Conservation (phyloP, 2,329 filamentous ascomycete genomes). For the Fusarium sp. region DNA sequence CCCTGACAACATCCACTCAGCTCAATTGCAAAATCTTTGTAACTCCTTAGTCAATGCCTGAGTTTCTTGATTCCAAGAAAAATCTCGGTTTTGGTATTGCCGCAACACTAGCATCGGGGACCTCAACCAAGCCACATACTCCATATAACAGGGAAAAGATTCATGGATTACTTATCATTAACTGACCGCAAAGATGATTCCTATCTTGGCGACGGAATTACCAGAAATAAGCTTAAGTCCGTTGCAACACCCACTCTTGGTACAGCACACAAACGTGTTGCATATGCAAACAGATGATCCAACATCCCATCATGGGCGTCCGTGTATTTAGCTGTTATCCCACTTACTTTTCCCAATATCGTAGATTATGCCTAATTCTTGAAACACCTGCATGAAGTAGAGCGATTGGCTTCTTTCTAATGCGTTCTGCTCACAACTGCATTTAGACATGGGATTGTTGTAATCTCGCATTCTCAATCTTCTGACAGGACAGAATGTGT, state of each 20-base stretch:
- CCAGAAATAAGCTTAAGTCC: conserved; percentile 12
- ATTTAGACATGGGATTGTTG: conserved; percentile 17
- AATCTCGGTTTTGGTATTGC: not conserved
- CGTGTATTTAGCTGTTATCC: not conserved
- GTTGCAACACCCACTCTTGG: not conserved
- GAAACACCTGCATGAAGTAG: conserved; percentile 14
- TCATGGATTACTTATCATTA: not conserved
- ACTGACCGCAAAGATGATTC: not conserved
- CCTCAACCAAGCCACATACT: conserved; percentile 1
- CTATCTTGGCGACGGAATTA: conserved; percentile 6
- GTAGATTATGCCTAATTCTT: conserved; percentile 9
- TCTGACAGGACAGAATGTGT: conserved; percentile 21
- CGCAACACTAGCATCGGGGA: not conserved
- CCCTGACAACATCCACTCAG: not conserved
- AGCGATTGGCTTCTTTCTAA: not conserved
- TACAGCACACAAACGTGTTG: not conserved
- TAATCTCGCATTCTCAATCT: conserved; percentile 18
- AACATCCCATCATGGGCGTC: not conserved
- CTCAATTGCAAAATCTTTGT: not conserved
- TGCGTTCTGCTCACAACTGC: not conserved
- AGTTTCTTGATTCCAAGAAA: not conserved
- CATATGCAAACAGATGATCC: not conserved
- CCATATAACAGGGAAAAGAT: not conserved
- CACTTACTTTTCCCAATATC: not conserved
- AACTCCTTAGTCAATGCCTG: not conserved